These are phyloP conservation scores for Penicillium sp. DNA, from an alignment of 2,329 filamentous ascomycete genomes.

Conservation along the genomic window DNA sequence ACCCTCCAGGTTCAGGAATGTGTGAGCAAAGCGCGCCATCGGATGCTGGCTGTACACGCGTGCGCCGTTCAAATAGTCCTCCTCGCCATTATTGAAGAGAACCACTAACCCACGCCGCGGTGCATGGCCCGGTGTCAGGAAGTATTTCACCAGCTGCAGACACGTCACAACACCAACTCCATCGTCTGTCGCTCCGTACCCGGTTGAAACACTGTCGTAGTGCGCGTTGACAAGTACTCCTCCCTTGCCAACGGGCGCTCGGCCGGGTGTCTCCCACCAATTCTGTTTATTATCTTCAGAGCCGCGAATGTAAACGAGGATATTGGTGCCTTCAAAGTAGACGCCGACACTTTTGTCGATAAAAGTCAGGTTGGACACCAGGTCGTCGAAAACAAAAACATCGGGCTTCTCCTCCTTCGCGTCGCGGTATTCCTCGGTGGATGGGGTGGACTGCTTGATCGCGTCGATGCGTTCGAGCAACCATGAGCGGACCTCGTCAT, in stretches of 20 bases:
- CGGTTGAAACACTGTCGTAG: constrained; percentile 86
- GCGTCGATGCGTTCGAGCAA: constrained; percentile 61
- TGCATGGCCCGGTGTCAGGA: constrained; percentile 61
- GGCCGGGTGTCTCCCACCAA: constrained; percentile 58
- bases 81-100: constrained; percentile 90
- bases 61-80: constrained; percentile 83
- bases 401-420: constrained; percentile 23
- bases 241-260: constrained; percentile 51
- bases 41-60: constrained; percentile 76
- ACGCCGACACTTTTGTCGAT: constrained; percentile 48
- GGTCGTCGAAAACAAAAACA: constrained; percentile 66
- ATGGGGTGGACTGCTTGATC: constrained; percentile 58
- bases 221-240: constrained; percentile 91
- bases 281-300: constrained; percentile 61
- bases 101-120: constrained; percentile 73
- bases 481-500: constrained; percentile 71
- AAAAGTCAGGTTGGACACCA: constrained; percentile 67
- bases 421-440: constrained; percentile 13
- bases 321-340: constrained; percentile 88
- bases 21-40: constrained; percentile 68
- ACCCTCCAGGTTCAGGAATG: constrained; percentile 90
- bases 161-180: constrained; percentile 81
- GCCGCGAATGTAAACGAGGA: constrained; percentile 84
- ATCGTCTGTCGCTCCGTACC: constrained; percentile 87
- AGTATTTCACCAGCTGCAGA: constrained; percentile 78